Conservation (phyloP, 2,329 filamentous ascomycete species). For the Fusarium sulawesiense region DNA sequence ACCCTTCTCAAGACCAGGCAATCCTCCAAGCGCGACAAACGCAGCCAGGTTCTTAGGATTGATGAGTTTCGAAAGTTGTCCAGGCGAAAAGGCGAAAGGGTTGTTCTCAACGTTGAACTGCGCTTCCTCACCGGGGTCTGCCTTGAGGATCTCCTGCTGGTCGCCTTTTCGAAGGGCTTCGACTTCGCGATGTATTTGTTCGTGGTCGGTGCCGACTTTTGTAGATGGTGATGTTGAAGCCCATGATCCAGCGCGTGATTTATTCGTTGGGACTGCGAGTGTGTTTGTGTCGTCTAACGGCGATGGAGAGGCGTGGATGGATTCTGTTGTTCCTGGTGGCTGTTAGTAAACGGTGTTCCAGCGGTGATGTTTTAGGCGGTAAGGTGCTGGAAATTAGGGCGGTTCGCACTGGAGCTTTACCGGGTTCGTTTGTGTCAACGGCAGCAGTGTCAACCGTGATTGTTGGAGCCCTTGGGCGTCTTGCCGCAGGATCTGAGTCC, state of each 20-base stretch:
- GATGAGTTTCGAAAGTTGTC: slow-evolving; percentile 82
- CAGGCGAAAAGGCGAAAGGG: slow-evolving; percentile 83
- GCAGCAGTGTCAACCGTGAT: slow-evolving; percentile 40
- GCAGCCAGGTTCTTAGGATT: slow-evolving; percentile 87
- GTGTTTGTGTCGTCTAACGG: slow-evolving; percentile 35
- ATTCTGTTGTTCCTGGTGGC: slow-evolving; percentile 10
- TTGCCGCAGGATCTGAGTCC: slow-evolving; percentile 24
- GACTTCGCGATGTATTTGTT: slow-evolving; percentile 28
- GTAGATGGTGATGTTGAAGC: slow-evolving; percentile 31
- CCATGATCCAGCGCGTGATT: slow-evolving; percentile 35
- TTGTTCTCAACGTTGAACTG: slow-evolving; percentile 80
- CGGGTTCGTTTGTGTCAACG: slow-evolving; percentile 32
- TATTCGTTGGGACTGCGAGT: slow-evolving; percentile 23
- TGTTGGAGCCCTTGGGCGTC: slow-evolving; percentile 35
- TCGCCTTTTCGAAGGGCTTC: slow-evolving; percentile 35
- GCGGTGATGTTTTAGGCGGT: neutral
- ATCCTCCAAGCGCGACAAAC: slow-evolving; percentile 80
- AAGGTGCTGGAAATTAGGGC: neutral
- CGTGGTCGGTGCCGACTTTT: slow-evolving; percentile 36
- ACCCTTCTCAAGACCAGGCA: slow-evolving; percentile 79
- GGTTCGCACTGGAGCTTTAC: slow-evolving; percentile 39
- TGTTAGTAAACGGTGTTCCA: neutral
- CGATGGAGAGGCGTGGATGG: slow-evolving; percentile 29
- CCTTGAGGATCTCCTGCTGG: slow-evolving; percentile 60
- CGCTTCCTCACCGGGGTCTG: slow-evolving; percentile 77